Evolutionary conservation across 306 rosid genomes (phyloP), one percentile per base, ranked within the genome.

Genomic region (Sophora flavescens): DNA sequence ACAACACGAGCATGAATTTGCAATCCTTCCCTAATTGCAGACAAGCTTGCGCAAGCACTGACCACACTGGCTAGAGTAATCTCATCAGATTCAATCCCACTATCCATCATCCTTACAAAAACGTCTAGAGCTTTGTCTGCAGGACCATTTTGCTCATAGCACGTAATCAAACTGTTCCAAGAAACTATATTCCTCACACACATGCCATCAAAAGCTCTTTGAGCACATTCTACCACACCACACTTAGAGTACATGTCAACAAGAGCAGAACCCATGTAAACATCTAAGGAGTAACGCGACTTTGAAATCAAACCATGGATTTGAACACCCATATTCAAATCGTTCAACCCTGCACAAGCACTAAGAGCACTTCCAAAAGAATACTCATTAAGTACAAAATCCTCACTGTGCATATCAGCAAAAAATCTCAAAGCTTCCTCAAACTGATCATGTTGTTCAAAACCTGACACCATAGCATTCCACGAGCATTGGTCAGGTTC

Each of bases 121-220:
- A 82, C 82, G 70, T 87, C 75, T 28, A 87, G 54, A 64, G 91
- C 88, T 60, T 77, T 83, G 7, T 16, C 81, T 0, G 83, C 87
- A 4, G 88, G 88, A 61, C 91, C 91, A 70, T 87, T 87, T 77
- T 87, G 91, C 85, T 87, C 91, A 51, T 84, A 84, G 75, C 91
- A 87, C 3, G 91, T 87, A 18, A 87, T 87, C 88, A 87, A 82
- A 72, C 91, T 87, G 72, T 87, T 87, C 91, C 91, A 87, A 51
- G 91, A 82, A 74, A 87, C 91, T 52, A 15, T 82, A 59, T 84
- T 87, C 75, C 88, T 82, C 51, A 77, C 80, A 8, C n/a, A 32
- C 91, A 87, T 87, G 8, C 26, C 85, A 77, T 87, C 91, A 42
- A 87, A 87, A 68, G 81, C 82, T 33, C 74, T 87, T 30, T 84